phyloP scores from a whole-genome alignment of 2,329 filamentous ascomycete genomes.

The Arthrinium phaeospermum region DNA sequence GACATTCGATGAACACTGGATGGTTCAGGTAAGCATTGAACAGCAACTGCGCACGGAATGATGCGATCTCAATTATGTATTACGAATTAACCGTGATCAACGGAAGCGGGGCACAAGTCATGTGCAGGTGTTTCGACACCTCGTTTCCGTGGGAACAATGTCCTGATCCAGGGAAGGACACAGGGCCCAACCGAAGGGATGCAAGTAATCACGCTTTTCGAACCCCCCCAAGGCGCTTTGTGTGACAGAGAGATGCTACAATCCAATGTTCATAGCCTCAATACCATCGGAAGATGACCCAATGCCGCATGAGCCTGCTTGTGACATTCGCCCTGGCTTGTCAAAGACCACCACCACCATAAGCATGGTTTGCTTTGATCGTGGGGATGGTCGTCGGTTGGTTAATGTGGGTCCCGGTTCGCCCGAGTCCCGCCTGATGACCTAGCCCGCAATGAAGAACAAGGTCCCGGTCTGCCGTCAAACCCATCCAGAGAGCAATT shows the following conservation, averaged over 20 bases:
- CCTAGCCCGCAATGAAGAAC: not conserved
- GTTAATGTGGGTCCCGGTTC: no score
- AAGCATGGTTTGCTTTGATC: no score
- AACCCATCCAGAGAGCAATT: not conserved
- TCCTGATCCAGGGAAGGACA: not conserved
- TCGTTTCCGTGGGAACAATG: not conserved
- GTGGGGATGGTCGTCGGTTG: no score
- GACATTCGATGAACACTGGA: not conserved
- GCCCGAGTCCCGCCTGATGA: not conserved
- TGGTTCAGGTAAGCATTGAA: not conserved
- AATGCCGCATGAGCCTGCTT: not conserved
- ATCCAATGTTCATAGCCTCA: not conserved
- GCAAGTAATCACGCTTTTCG: constrained; percentile 12
- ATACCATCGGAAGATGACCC: not conserved
- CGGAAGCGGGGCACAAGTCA: not conserved
- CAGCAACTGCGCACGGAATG: not conserved
- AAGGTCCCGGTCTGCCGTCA: not conserved
- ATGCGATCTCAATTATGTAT: constrained; percentile 13
- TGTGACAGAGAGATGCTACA: not conserved
- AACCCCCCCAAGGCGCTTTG: not conserved
- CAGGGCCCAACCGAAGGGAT: not conserved
- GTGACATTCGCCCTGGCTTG: not conserved
- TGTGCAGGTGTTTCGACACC: not conserved
- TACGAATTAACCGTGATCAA: constrained; percentile 12
- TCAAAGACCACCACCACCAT: not conserved